Evolutionary conservation across 2,329 filamentous ascomycete genomes (phyloP), one percentile per base, ranked within the genome.

Genomic region (Grosmannia serpens): DNA sequence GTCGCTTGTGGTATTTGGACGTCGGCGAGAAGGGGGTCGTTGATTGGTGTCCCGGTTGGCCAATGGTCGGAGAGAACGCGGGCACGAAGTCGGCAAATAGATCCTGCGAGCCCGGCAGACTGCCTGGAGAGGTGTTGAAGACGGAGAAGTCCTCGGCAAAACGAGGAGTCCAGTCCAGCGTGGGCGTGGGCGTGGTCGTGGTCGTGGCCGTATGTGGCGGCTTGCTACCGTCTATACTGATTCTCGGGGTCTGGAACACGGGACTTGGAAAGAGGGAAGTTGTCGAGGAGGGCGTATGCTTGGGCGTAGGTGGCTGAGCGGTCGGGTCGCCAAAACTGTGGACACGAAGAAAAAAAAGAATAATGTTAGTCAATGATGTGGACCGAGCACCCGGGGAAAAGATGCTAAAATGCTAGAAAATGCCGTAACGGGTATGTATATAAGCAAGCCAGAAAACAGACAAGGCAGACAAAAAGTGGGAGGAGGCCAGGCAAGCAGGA

Each of bases 91-190:
- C 77, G 63, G 70, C 65, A 66, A 80, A 81, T 17, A 70, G 68
- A 59, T 68, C 73, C 59, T 75, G 72, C 50, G 72, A 69, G 57
- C 73, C 77, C 65, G 73, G 74, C 58, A 84, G 72, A 66, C 83
- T 81, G 53, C 80, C 82, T 20, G 82, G 82, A 10, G 82, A 84
- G n/a, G 77, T 73, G 70, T 83, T 82, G 73, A 85, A 85, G 66
- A 85, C 81, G 62, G 82, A 83, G 66, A 83, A 85, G 63, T 85
- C 82, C 67, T 85, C 81, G 63, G 82, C 81, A 72, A 84, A 85
- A 59, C 76, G 77, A 68, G 82, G 82, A 51, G 82, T 85, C 77
- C 79, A 82, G 64, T 76, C 75, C 38, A 51, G 31, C 9, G 59
- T 58, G 15, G 62, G 60, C 6, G 62, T 62, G 26, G 41, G 41